Evolutionary conservation across 768 basidiomycete species (phyloP), one percentile per base, ranked within the genome.

Genomic region (Xerocomellus dryophilus): DNA sequence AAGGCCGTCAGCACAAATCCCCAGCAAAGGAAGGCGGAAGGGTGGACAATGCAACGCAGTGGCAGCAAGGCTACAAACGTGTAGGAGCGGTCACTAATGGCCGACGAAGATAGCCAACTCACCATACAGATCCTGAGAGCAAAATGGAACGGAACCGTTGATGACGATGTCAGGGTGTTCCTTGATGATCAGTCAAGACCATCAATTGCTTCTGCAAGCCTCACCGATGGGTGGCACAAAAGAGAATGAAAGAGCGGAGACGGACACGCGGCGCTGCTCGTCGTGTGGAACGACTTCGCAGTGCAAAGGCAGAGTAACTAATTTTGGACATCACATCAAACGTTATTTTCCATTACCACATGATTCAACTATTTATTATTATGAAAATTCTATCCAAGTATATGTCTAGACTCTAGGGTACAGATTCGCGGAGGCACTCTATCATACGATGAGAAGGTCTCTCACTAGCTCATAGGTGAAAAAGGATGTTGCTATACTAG

Each of bases 401-500:
- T 18, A 25, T 39, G 27, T 57, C 47, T 36, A 51, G 17, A 25
- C 18, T 17, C 43, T 36, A 51, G 21, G 20, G 27, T 17, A 48
- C 31, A 43, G 7, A 31, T 31, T 12, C 53, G 29, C 20, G 18
- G 23, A 11, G 18, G 25, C 36, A 32, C 18, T 39, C 23, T 53
- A 62, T 2, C 50, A 23, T 52, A 74, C 66, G 50, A 81, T 53
- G 34, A 85, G 73, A 32, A 77, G 54, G 21, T 81, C 79, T 56
- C 77, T 81, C 55, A 81, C 78, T 61, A 89, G 65, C 72, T 92
- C 90, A 70, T 92, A 91, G 12, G 83, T 87, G 75, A 88, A 90
- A 67, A 92, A 91, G 31, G 85, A 86, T 35, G 87, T 93, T 34
- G 91, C 89, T 55, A 93, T 93, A 66, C 88, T 90, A 18, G 91